phyloP scores from a whole-genome alignment of 768 basidiomycete species.

The Suillus brevipes region DNA sequence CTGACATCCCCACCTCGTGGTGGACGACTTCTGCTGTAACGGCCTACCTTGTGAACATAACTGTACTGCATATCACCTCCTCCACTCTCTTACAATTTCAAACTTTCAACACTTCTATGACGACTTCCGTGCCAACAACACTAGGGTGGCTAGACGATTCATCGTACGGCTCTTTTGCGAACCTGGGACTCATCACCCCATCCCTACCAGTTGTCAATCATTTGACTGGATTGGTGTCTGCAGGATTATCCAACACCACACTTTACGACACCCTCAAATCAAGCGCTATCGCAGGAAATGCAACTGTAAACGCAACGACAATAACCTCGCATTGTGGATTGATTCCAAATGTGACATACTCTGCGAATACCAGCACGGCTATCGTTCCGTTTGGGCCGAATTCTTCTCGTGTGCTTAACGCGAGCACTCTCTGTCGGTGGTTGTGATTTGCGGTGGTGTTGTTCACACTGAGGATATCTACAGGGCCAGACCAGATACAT shows the following conservation, averaged over 20 bases:
- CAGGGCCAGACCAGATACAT: not conserved
- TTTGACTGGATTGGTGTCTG: not conserved
- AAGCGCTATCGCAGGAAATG: conserved; percentile 6
- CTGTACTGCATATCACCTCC: conserved; percentile 20
- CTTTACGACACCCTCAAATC: conserved; percentile 14
- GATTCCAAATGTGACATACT: not conserved
- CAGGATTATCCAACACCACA: conserved; percentile 13
- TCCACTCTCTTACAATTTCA: conserved; percentile 17
- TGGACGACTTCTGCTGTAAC: conserved; percentile 8
- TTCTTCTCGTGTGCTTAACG: not conserved
- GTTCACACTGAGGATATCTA: not conserved
- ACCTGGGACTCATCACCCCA: not conserved
- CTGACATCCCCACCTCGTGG: conserved; percentile 15
- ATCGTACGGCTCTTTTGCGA: not conserved
- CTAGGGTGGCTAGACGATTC: conserved; percentile 8
- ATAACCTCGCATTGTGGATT: conserved; percentile 13
- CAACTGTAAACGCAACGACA: conserved; percentile 16
- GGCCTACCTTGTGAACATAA: conserved; percentile 16
- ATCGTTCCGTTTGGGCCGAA: not conserved
- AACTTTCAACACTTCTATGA: conserved; percentile 13
- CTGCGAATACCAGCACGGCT: not conserved
- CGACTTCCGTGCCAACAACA: conserved; percentile 2
- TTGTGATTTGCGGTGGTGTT: not conserved
- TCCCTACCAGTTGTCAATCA: not conserved
- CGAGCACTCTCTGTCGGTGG: not conserved